Conservation (phyloP, 2,329 filamentous ascomycete genomes). For the Cladosporium sp. region DNA sequence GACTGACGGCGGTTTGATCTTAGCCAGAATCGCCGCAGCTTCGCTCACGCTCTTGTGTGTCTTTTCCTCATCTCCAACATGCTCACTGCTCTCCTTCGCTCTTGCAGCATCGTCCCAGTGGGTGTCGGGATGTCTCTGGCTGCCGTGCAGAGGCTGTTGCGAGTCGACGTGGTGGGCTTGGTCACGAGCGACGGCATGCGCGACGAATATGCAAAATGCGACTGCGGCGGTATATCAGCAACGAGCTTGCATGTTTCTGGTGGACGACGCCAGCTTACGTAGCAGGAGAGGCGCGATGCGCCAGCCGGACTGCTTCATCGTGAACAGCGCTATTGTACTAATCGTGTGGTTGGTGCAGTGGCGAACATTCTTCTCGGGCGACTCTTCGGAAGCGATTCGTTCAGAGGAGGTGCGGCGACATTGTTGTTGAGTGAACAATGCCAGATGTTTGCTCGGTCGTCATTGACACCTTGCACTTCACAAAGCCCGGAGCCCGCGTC, state of each 20-base stretch:
- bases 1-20: constrained; percentile 42
- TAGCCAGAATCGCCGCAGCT: constrained; percentile 42
- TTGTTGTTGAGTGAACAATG: constrained; percentile 1
- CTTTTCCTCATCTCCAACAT: constrained; percentile 1
- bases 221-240: constrained; percentile 22
- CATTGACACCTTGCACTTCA: constrained; percentile 9
- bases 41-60: constrained; percentile 31
- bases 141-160: constrained; percentile 21
- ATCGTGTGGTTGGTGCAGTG: neutral
- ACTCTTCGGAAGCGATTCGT: neutral
- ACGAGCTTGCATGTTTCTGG: neutral
- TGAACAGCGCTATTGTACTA: constrained; percentile 14
- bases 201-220: constrained; percentile 26
- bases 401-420: neutral
- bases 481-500: neutral
- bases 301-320: constrained; percentile 26
- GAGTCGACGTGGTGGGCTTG: constrained; percentile 14
- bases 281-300: constrained; percentile 28
- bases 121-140: constrained; percentile 14
- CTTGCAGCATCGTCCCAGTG: constrained; percentile 20
- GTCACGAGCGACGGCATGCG: constrained; percentile 21
- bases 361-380: constrained; percentile 3
- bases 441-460: constrained; percentile 12
- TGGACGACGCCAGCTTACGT: constrained; percentile 21
- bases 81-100: constrained; percentile 7